These are phyloP conservation scores for Eucalyptus albens DNA, from an alignment of 345 rosid species.

Conservation along the genomic window DNA sequence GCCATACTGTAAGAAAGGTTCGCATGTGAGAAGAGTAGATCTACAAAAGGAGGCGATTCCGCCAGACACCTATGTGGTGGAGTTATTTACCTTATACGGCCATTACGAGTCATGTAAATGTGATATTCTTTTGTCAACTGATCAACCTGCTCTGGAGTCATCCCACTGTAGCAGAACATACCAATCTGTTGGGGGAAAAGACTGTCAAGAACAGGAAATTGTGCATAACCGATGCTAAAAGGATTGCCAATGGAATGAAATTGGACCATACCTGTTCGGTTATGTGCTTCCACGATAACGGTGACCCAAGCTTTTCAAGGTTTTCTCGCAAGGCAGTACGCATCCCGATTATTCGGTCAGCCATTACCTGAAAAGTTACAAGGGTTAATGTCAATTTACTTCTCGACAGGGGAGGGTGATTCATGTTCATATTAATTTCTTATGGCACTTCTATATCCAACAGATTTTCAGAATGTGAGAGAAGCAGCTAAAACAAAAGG, in stretches of 20 bases:
- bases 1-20: slow-evolving; percentile 58
- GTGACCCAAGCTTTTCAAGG: slow-evolving; percentile 79
- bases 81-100: slow-evolving; percentile 64
- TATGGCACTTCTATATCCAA: background rate
- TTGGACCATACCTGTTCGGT: slow-evolving; percentile 56
- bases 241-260: background rate
- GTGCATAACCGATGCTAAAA: background rate
- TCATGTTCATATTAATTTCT: background rate
- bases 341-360: slow-evolving; percentile 95
- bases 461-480: background rate
- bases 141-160: slow-evolving; percentile 90
- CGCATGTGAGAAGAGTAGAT: background rate
- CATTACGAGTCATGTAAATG: slow-evolving; percentile 87
- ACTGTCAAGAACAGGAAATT: background rate
- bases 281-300: slow-evolving; percentile 80
- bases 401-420: background rate
- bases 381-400: background rate
- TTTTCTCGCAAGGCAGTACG: slow-evolving; percentile 58
- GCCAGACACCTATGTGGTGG: background rate
- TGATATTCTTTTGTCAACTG: slow-evolving; percentile 67
- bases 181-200: slow-evolving; percentile 49
- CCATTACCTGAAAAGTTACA: slow-evolving; percentile 47
- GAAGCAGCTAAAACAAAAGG: background rate
- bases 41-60: background rate
- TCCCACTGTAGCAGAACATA: slow-evolving; percentile 94